A percentile compares a stretch with the other conserved stretches of the same genome.
Evolutionary conservation across 1,139 yeast genomes (phyloP).

Genomic region (Debaryomyces coudertii): DNA sequence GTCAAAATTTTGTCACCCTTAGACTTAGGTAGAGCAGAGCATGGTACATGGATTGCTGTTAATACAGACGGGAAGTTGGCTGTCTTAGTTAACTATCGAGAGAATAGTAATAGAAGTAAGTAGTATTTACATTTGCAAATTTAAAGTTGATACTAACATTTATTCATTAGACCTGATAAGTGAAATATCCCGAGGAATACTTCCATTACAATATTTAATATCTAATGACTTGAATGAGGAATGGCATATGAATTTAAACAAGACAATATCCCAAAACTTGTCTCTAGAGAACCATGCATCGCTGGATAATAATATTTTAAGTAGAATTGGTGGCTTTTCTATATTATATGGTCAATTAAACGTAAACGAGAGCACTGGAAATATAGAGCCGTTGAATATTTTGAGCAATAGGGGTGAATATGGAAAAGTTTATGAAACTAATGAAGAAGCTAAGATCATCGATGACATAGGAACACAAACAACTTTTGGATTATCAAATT

Average conservation of each 20-base stretch:
- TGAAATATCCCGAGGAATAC: slow-evolving; percentile 68
- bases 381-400: slow-evolving; percentile 45
- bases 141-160: slow-evolving; percentile 18
- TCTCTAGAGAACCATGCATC: not conserved
- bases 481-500: slow-evolving; percentile 66
- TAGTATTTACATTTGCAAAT: slow-evolving; percentile 11
- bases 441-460: slow-evolving; percentile 7
- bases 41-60: slow-evolving; percentile 93
- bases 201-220: slow-evolving; percentile 62
- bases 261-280: slow-evolving; percentile 27
- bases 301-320: slow-evolving; percentile 32
- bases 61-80: slow-evolving; percentile 66
- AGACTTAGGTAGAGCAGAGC: slow-evolving; percentile 73
- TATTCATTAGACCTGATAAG: slow-evolving; percentile 29
- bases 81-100: slow-evolving; percentile 74
- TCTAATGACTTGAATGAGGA: slow-evolving; percentile 41
- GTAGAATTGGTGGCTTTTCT: slow-evolving; percentile 79
- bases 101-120: slow-evolving; percentile 31
- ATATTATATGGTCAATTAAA: slow-evolving; percentile 68
- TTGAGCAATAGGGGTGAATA: slow-evolving; percentile 55
- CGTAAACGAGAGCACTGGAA: slow-evolving; percentile 23
- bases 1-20: slow-evolving; percentile 62
- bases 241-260: slow-evolving; percentile 48
- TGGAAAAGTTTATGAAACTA: slow-evolving; percentile 33
- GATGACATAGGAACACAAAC: slow-evolving; percentile 20